These are phyloP conservation scores for Penstemon barbatus DNA, from an alignment of 257 asterid genomes.

Conservation along the genomic window DNA sequence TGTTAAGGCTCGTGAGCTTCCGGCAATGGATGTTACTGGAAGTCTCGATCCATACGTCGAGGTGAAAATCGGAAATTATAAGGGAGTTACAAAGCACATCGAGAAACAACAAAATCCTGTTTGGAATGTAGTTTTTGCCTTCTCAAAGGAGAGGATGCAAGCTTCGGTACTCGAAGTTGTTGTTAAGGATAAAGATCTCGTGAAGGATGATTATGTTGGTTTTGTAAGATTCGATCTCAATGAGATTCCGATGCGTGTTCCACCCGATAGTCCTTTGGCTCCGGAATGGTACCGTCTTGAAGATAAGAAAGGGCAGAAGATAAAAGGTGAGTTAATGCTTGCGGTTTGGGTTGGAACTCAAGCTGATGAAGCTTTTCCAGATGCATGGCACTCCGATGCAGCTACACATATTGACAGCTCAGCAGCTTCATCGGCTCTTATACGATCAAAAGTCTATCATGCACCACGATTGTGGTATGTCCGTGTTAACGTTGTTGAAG, in stretches of 20 bases:
- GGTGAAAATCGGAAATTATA: constrained; percentile 74
- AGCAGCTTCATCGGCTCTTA: constrained; percentile 63
- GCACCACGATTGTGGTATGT: constrained; percentile 93
- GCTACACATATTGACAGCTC: constrained; percentile 77
- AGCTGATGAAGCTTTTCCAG: constrained; percentile 93
- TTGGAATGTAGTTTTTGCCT: constrained; percentile 90
- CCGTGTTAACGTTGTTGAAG: constrained; percentile 83
- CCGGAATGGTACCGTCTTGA: constrained; percentile 90
- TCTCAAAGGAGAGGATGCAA: constrained; percentile 84
- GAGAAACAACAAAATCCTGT: constrained; percentile 74
- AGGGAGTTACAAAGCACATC: constrained; percentile 79
- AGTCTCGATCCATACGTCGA: constrained; percentile 83
- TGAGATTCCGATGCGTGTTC: constrained; percentile 87
- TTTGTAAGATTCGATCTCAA: constrained; percentile 65
- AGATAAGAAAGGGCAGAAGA: constrained; percentile 79
- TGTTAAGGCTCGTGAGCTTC: constrained; percentile 91
- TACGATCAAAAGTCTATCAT: constrained; percentile 87
- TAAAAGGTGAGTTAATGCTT: constrained; percentile 85
- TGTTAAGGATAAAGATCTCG: constrained; percentile 78
- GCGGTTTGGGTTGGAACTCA: constrained; percentile 95
- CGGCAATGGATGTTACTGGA: constrained; percentile 83
- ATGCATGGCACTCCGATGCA: constrained; percentile 94
- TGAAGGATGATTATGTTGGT: constrained; percentile 84
- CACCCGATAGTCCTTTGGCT: constrained; percentile 94
- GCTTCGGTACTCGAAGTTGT: constrained; percentile 84